Conservation (phyloP, 306 rosid species). For the Cicer cuneatum region DNA sequence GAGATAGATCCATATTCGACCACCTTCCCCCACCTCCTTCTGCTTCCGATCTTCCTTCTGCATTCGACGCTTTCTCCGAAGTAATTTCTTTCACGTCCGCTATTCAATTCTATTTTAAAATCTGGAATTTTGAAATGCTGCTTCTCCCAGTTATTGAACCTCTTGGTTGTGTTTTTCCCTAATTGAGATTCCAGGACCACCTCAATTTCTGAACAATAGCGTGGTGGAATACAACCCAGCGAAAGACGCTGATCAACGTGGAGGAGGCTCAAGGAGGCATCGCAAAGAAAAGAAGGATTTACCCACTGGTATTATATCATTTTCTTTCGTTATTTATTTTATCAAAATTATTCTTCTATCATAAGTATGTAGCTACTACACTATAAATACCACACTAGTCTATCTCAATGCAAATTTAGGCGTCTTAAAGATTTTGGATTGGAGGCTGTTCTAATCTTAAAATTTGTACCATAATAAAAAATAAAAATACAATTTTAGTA, state of each 20-base stretch:
- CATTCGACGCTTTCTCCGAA: slow-evolving; percentile 89
- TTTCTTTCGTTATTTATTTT: neutral
- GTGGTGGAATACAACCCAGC: slow-evolving; percentile 60
- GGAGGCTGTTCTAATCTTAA: too few species aligned
- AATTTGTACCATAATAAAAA: too few species aligned
- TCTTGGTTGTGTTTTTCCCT: slow-evolving; percentile 10
- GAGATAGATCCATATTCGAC: slow-evolving; percentile 70
- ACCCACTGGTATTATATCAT: slow-evolving; percentile 61
- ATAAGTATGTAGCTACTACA: neutral
- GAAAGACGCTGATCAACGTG: slow-evolving; percentile 56
- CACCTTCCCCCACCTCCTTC: slow-evolving; percentile 59
- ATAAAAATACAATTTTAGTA: too few species aligned
- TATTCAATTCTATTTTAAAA: too few species aligned
- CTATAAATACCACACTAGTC: neutral
- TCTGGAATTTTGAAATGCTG: slow-evolving; percentile 17
- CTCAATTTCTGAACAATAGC: slow-evolving; percentile 78
- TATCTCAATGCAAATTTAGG: neutral
- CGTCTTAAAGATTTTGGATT: too few species aligned
- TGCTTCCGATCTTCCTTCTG: slow-evolving; percentile 78
- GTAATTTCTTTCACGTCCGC: slow-evolving; percentile 44
- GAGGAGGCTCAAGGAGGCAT: slow-evolving; percentile 51
- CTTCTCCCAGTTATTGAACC: slow-evolving; percentile 2
- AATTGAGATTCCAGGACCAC: slow-evolving; percentile 84
- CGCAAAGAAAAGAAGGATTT: slow-evolving; percentile 78
- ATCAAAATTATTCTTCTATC: slow-evolving; percentile 2